Conservation (phyloP, 306 rosid genomes). For the Begonia fuchsioides region DNA sequence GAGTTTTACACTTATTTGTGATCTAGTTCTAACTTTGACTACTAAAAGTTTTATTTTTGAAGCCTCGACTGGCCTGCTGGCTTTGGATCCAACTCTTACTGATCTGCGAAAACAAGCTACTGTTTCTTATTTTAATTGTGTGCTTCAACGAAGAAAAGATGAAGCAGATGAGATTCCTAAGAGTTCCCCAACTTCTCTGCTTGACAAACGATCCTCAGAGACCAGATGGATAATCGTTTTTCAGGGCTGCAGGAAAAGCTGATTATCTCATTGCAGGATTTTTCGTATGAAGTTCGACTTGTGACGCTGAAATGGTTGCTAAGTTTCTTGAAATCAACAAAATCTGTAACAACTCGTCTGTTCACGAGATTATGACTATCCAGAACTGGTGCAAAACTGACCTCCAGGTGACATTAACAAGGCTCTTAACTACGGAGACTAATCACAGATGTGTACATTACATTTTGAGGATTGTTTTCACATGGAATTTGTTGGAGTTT, state of each 20-base stretch:
- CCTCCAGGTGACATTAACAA: conserved; percentile 49
- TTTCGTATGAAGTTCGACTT: conserved; percentile 77
- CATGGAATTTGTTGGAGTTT: conserved; percentile 69
- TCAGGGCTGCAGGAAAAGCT: conserved; percentile 51
- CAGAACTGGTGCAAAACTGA: conserved; percentile 44
- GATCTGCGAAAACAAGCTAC: conserved; percentile 83
- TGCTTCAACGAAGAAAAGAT: conserved; percentile 51
- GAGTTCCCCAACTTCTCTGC: conserved; percentile 20
- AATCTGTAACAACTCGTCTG: conserved; percentile 30
- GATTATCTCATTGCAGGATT: conserved; percentile 56
- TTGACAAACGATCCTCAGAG: conserved; percentile 23
- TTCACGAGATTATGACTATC: conserved; percentile 30
- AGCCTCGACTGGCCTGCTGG: conserved; percentile 21
- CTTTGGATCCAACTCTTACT: conserved; percentile 71
- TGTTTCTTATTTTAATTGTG: conserved; percentile 65
- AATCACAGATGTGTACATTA: conserved; percentile 56
- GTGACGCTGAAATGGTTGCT: conserved; percentile 85
- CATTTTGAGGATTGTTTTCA: conserved; percentile 55
- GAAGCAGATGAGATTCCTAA: conserved; percentile 21
- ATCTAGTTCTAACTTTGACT: conserved; percentile 56
- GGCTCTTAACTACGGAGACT: conserved; percentile 52
- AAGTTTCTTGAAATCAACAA: conserved; percentile 49
- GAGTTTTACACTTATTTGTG: conserved; percentile 25
- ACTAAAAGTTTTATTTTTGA: conserved; percentile 60
- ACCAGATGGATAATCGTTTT: conserved; percentile 31